Evolutionary conservation across 352 stramenopile genomes (phyloP).

Genomic region (Phytopythium sindhum): DNA sequence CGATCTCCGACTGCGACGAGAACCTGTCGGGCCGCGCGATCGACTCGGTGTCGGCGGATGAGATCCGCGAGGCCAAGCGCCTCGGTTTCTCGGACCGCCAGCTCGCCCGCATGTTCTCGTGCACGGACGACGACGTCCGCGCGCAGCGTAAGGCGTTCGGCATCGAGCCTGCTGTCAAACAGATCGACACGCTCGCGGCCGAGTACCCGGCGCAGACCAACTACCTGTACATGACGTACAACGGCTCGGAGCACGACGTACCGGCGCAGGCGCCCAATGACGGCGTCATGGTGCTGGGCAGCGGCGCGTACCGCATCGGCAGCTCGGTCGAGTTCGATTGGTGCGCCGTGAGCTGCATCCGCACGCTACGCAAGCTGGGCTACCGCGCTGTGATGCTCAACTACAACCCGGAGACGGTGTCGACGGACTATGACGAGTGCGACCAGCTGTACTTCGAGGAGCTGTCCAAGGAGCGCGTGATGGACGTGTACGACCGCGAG

Average conservation of each 20-base stretch:
- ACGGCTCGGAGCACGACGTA: slow-evolving; percentile 93
- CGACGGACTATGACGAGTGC: slow-evolving; percentile 99
- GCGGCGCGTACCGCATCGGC: slow-evolving; percentile 98
- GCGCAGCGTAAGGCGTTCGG: slow-evolving; percentile 77
- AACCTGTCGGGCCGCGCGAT: slow-evolving; percentile 48
- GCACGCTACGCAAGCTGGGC: slow-evolving; percentile 89
- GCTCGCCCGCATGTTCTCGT: slow-evolving; percentile 79
- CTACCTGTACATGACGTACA: slow-evolving; percentile 99
- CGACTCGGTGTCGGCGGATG: slow-evolving; percentile 48
- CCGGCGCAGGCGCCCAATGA: slow-evolving; percentile 42
- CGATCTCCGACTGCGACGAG: slow-evolving; percentile 85
- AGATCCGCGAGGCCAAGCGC: slow-evolving; percentile 86
- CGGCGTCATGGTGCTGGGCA: slow-evolving; percentile 97
- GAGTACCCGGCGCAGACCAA: slow-evolving; percentile 98
- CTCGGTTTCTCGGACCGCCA: slow-evolving; percentile 94
- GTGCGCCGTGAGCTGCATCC: slow-evolving; percentile 96
- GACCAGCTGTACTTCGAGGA: slow-evolving; percentile 99
- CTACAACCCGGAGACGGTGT: slow-evolving; percentile 99
- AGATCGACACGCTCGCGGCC: slow-evolving; percentile 98
- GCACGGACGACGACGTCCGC: slow-evolving; percentile 70
- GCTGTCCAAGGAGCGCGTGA: slow-evolving; percentile 95
- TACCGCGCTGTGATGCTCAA: slow-evolving; percentile 99
- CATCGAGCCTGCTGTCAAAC: slow-evolving; percentile 94
- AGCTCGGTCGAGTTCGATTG: slow-evolving; percentile 99
- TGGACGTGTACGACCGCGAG: slow-evolving; percentile 98